These are phyloP conservation scores for Triticum monococcum DNA, from an alignment of 176 grass and related monocot species.

Conservation along the genomic window DNA sequence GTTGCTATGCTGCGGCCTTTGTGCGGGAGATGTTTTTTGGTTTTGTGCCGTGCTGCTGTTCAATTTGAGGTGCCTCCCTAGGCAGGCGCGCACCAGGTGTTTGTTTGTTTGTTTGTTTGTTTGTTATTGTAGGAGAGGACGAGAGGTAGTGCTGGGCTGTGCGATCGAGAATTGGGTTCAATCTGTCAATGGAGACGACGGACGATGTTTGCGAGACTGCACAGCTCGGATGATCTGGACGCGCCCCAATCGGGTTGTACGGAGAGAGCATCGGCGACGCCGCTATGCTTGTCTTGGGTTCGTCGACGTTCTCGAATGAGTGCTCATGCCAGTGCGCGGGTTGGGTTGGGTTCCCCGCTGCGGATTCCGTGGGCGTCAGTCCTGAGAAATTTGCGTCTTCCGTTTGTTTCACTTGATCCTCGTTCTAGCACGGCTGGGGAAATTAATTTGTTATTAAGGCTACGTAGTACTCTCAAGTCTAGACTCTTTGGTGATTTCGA, in stretches of 20 bases:
- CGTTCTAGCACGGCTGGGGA: not conserved
- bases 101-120: not conserved
- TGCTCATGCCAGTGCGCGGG: not conserved
- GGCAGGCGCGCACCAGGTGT: not conserved
- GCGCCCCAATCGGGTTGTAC: not conserved
- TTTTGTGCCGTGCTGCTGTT: not conserved
- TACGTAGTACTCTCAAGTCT: not conserved
- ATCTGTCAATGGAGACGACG: not conserved
- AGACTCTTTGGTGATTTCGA: not conserved
- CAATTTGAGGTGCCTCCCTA: not conserved
- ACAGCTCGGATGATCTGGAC: not conserved
- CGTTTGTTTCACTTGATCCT: not conserved
- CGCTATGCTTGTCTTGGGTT: not conserved
- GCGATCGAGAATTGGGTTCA: not conserved
- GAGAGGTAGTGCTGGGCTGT: not conserved
- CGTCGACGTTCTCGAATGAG: not conserved
- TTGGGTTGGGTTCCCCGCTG: conserved; percentile 11
- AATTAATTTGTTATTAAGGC: not conserved
- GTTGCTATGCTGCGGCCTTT: too few species aligned
- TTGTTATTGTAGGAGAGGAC: not conserved
- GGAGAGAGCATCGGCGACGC: not conserved
- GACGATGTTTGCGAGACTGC: not conserved
- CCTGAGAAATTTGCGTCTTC: not conserved
- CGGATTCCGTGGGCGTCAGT: not conserved
- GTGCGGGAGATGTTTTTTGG: not conserved